Base-by-base conservation (phyloP, 129 eudicot species). In the Pittosporum tobira region DNA sequence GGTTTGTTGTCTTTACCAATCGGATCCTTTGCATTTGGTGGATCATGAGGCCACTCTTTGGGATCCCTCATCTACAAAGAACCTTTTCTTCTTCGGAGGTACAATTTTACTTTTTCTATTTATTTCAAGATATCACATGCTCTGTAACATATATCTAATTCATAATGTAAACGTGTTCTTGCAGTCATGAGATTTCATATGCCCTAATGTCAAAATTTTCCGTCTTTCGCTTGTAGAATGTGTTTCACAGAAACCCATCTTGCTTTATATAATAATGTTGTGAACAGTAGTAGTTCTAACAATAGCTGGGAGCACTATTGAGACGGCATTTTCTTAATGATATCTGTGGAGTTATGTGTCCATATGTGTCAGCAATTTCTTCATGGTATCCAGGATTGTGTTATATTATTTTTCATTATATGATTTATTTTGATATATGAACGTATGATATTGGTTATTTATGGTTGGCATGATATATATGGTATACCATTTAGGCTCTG, bases 21-120 rank as follows among this genome's bases (percentile, higher is more conserved):
- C 54, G 73, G 50, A 21, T 79, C 22, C 26, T 82, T 18, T 82
- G 88, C 72, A 25, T 68, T 47, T 87, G 95, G 95, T 87, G 95
- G 95, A 66, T 87, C 43, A 13, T 79, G 52, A 87, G 75, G 78
- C 53, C 77, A 20, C 26, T 82, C 26, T 68, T 75, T 12, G 63
- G 69, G 53, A 66, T 90, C 36, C 89, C 94, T 46, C 67, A 62
- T 63, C 71, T 90, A 61, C 82, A 70, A 68, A 54, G 66, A 70
- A 48, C 69, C 47, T 75, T 88, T 64, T 74, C 78, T 61, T 74
- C 91, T 23, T 55, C 61, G 31, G 70, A 75, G 97, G 97, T 79
- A 71, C 24, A 37, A 27, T 26, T 44, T 62, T 44, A 23, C 11
- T 26, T 44, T 62, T 44, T 28, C 11, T 19, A 27, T 21, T 48